Evolutionary conservation across 2,329 filamentous ascomycete genomes (phyloP).

Genomic region (Xylariaceae sp.): DNA sequence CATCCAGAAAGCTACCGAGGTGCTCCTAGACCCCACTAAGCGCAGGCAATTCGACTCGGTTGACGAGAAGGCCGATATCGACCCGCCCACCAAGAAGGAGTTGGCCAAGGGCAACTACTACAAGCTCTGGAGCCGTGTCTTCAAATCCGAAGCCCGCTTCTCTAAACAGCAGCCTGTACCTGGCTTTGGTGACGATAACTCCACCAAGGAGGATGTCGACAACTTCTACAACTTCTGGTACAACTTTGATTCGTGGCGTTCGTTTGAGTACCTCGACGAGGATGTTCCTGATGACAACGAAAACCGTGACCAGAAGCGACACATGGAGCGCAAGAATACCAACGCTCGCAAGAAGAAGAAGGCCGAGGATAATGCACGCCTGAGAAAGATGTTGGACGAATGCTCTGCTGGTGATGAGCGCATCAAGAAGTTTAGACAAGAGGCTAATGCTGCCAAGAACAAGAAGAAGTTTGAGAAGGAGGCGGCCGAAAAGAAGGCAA

Average conservation of each 20-base stretch:
- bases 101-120: slow-evolving; percentile 82
- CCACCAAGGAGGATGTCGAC: slow-evolving; percentile 84
- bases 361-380: slow-evolving; percentile 89
- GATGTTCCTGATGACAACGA: slow-evolving; percentile 98
- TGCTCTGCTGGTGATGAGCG: slow-evolving; percentile 80
- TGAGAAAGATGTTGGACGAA: slow-evolving; percentile 86
- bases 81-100: slow-evolving; percentile 90
- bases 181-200: slow-evolving; percentile 74
- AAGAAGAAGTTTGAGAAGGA: slow-evolving; percentile 89
- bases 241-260: slow-evolving; percentile 96
- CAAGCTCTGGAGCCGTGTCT: slow-evolving; percentile 87
- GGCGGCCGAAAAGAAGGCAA: slow-evolving; percentile 79
- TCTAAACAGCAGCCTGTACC: slow-evolving; percentile 87
- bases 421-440: slow-evolving; percentile 94
- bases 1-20: slow-evolving; percentile 95
- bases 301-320: slow-evolving; percentile 97
- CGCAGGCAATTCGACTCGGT: slow-evolving; percentile 95
- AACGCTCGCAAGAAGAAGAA: slow-evolving; percentile 99
- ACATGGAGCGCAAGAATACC: slow-evolving; percentile 96
- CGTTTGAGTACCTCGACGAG: slow-evolving; percentile 97
- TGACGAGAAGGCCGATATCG: slow-evolving; percentile 86
- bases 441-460: slow-evolving; percentile 90
- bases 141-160: slow-evolving; percentile 90
- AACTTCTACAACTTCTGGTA: slow-evolving; percentile 99
- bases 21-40: slow-evolving; percentile 86